These are phyloP conservation scores for Citrus unshiu DNA, from an alignment of 345 rosid species.

Conservation along the genomic window DNA sequence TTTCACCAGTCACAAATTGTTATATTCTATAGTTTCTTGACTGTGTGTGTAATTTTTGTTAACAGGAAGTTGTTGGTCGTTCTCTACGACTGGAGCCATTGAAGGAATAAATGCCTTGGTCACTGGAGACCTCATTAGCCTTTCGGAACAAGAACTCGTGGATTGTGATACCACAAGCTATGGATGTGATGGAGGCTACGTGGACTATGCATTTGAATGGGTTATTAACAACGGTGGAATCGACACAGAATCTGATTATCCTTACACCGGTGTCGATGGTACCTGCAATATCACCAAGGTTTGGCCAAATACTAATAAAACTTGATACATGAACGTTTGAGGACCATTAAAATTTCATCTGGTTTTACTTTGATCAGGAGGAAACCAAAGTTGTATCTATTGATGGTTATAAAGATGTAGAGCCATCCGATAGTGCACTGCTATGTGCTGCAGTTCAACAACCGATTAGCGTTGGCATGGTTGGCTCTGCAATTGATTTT, in stretches of 20 bases:
- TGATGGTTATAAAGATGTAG: constrained; percentile 67
- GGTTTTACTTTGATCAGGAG: constrained; percentile 35
- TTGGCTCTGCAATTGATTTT: constrained; percentile 68
- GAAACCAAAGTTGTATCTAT: constrained; percentile 48
- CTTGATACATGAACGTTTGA: too few relatives aligned
- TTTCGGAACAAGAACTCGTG: constrained; percentile 71
- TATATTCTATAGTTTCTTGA: background rate
- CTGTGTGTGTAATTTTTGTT: background rate
- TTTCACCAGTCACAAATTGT: background rate
- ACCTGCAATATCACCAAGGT: constrained; percentile 63
- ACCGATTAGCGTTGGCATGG: constrained; percentile 73
- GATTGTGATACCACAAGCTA: constrained; percentile 56
- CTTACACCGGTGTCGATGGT: constrained; percentile 56
- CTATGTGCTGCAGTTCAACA: constrained; percentile 62
- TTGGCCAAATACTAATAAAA: background rate
- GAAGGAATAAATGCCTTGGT: constrained; percentile 66
- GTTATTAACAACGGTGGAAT: constrained; percentile 63
- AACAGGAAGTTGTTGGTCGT: constrained; percentile 80
- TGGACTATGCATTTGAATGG: constrained; percentile 85
- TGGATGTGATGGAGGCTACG: constrained; percentile 75
- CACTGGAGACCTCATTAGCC: constrained; percentile 52
- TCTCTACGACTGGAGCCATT: constrained; percentile 66
- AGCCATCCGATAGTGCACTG: constrained; percentile 53
- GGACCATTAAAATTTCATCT: background rate
- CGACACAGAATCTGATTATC: constrained; percentile 53